Evolutionary conservation across 495 filamentous ascomycete species (phyloP).

Genomic region (Bombardia bombarda): DNA sequence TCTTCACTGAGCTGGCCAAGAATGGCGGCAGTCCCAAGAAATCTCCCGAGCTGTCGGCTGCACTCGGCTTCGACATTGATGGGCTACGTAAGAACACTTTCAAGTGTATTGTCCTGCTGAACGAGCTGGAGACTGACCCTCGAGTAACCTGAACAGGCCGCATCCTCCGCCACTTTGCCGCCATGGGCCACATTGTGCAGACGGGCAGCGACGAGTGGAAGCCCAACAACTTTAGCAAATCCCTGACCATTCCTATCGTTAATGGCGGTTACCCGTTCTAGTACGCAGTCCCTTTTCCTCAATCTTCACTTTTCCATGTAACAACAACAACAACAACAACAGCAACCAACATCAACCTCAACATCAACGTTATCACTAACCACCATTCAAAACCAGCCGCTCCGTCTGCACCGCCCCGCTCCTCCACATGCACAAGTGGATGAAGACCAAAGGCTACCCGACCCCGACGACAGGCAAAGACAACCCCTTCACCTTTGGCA

Average conservation of each 20-base stretch:
- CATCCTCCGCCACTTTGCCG: slow-evolving; percentile 40
- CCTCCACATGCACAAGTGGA: slow-evolving; percentile 12
- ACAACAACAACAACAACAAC: no score
- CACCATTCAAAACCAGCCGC: slow-evolving; percentile 6
- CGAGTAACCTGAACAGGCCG: slow-evolving; percentile 10
- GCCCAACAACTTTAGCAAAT: slow-evolving; percentile 35
- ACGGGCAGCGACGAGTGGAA: slow-evolving; percentile 38
- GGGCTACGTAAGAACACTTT: slow-evolving; percentile 8
- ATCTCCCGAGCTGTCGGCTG: slow-evolving; percentile 3
- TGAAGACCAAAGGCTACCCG: slow-evolving; percentile 16
- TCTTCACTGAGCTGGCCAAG: slow-evolving; percentile 11
- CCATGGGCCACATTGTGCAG: slow-evolving; percentile 42
- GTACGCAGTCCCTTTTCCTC: slow-evolving; percentile 14
- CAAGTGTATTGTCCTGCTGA: background rate
- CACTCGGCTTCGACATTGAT: slow-evolving; percentile 6
- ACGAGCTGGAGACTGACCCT: background rate
- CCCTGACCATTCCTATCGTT: slow-evolving; percentile 26
- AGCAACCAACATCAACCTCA: slow-evolving; percentile 4
- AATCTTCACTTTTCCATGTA: no score
- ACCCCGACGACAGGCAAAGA: slow-evolving; percentile 18
- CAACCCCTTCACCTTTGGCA: slow-evolving; percentile 22
- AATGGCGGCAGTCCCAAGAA: slow-evolving; percentile 9
- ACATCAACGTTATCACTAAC: background rate
- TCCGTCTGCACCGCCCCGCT: slow-evolving; percentile 11
- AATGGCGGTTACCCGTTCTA: slow-evolving; percentile 19